Percentiles rank a stretch among this genome's conserved stretches.
Evolutionary conservation across 2,329 filamentous ascomycete species (phyloP).

Genomic region (Trichoderma asperellum): DNA sequence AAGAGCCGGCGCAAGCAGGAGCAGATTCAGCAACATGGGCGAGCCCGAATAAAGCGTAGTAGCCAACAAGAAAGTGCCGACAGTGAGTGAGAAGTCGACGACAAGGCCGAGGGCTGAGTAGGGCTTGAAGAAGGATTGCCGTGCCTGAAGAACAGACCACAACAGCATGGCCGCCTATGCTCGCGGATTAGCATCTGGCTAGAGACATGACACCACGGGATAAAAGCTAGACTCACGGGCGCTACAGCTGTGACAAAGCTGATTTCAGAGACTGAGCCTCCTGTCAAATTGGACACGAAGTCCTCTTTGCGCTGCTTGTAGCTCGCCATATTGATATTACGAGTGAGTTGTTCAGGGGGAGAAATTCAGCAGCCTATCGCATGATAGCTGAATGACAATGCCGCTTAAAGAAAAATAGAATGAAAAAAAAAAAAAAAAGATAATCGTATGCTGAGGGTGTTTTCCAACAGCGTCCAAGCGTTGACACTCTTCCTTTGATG

Average conservation of each 20-base stretch:
- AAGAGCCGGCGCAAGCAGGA: constrained; percentile 73
- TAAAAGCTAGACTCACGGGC: constrained; percentile 60
- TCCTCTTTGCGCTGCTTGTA: constrained; percentile 95
- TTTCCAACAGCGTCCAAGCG: constrained; percentile 2
- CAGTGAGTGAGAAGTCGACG: constrained; percentile 87
- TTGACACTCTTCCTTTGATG: background rate
- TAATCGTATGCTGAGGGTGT: background rate
- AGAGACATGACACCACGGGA: background rate
- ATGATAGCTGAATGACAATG: constrained; percentile 11
- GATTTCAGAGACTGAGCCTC: constrained; percentile 83
- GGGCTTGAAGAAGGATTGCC: constrained; percentile 79
- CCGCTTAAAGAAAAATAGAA: background rate
- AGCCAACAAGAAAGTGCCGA: constrained; percentile 78
- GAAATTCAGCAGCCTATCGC: background rate
- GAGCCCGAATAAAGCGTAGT: constrained; percentile 81
- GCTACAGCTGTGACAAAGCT: constrained; percentile 83
- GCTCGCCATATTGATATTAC: constrained; percentile 51
- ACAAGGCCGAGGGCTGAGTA: constrained; percentile 70
- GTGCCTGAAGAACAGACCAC: constrained; percentile 86
- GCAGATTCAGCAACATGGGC: constrained; percentile 72
- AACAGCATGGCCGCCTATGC: constrained; percentile 76
- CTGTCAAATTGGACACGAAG: constrained; percentile 89
- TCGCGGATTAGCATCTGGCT: constrained; percentile 12
- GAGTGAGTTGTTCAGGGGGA: background rate
- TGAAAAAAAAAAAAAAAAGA: background rate